Evolutionary conservation across 129 eudicot genomes (phyloP), one percentile per base, ranked within the genome.

Genomic region (Oenanthe sinensis): DNA sequence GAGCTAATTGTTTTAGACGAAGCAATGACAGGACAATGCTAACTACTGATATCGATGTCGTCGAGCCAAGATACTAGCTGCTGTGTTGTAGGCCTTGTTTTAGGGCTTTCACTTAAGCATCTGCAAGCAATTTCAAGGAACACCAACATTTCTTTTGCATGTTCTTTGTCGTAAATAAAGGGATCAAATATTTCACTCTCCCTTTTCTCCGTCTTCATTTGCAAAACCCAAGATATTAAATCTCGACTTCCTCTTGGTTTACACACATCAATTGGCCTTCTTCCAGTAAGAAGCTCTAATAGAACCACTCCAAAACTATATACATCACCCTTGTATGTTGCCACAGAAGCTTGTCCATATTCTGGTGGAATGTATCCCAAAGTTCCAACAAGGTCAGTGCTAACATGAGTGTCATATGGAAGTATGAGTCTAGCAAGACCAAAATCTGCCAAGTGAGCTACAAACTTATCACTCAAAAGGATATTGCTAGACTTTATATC

Each of bases 241-340:
- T 74, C 60, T n/a, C 77, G 77, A 74, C 77, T 74, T 45, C 58
- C 77, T 74, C 58, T 46, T 4, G 62, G 60, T 46, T 74, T 46
- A 74, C 77, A 74, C 77, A 74, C 50, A 74, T 74, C 77, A 39
- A 74, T 46, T 45, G 85, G 85, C 46, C 85, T 78, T 76, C 74
- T 83, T 15, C 85, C 82, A 17, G 85, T 83, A 19, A 83, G 47
- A 16, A 83, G 79, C 69, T 83, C 85, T 17, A 83, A 52, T 45
- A 83, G 55, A 36, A 83, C 85, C 22, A 83, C 82, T 8, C 85
- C 85, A 49, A 83, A 83, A 49, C 85, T 83, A 48, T 83, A 83
- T 3, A 83, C 76, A 78, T 83, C 85, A 58, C 85, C 85, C 71
- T 73, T 83, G 1, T 44, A 78, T 1, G 82, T 83, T 37, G 85